phyloP scores from a whole-genome alignment of 192 early-diverging fungal species.

The Podila epigama region DNA sequence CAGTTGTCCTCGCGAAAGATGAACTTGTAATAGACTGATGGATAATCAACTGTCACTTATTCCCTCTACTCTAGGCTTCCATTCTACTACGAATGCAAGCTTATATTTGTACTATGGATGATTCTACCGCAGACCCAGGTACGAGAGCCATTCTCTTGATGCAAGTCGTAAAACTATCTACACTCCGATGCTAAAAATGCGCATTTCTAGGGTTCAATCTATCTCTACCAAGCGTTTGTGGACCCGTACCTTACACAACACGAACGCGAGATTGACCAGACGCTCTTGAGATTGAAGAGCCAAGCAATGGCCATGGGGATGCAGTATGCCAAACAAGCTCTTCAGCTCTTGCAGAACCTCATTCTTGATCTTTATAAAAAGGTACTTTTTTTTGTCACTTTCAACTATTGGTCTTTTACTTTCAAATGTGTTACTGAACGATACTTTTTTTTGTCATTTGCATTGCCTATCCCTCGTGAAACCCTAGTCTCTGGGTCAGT shows the following conservation, averaged over 20 bases:
- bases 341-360: conserved; percentile 30
- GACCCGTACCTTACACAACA: conserved; percentile 39
- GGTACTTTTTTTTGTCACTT: too few species aligned
- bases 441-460: not conserved
- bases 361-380: conserved; percentile 37
- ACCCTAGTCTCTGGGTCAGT: not conserved
- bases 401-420: not conserved
- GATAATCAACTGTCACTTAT: not conserved
- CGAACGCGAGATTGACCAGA: conserved; percentile 36
- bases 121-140: conserved; percentile 46
- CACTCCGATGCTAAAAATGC: not conserved
- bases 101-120: conserved; percentile 45
- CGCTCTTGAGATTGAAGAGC: conserved; percentile 29
- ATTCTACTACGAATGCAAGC: conserved; percentile 46
- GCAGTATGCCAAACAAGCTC: conserved; percentile 34
- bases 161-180: too few species aligned
- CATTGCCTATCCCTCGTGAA: not conserved
- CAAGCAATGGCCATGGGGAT: conserved; percentile 41
- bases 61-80: conserved; percentile 17
- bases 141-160: not conserved
- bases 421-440: not conserved
- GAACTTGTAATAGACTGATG: too few species aligned
- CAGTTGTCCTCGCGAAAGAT: too few species aligned
- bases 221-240: conserved; percentile 34
- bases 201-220: conserved; percentile 30